Evolutionary conservation across 768 basidiomycete genomes (phyloP).

Genomic region (Xerocomellus amylosporus): DNA sequence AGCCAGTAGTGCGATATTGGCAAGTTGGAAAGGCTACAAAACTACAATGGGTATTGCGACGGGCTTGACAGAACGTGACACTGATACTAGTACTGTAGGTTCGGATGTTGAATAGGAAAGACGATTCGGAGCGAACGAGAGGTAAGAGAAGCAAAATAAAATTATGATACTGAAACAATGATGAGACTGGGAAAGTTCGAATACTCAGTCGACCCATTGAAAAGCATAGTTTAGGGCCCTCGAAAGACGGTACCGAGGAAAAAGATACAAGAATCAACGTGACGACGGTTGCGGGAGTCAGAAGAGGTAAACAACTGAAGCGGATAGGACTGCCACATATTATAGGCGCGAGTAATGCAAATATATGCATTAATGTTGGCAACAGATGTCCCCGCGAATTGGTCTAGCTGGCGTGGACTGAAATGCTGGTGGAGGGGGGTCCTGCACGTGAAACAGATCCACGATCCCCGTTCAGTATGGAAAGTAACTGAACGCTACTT

Average conservation of each 20-base stretch:
- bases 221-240: conserved; percentile 20
- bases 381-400: conserved; percentile 1
- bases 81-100: conserved; percentile 34
- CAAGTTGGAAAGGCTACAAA: conserved; percentile 27
- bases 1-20: not conserved
- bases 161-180: conserved; percentile 31
- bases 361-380: conserved; percentile 16
- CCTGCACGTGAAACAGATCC: conserved; percentile 8
- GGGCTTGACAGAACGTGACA: conserved; percentile 24
- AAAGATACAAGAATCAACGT: conserved; percentile 19
- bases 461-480: conserved; percentile 34
- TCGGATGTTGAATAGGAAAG: conserved; percentile 11
- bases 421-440: conserved; percentile 9
- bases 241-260: conserved; percentile 12
- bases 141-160: conserved; percentile 24
- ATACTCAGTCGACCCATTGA: conserved; percentile 22
- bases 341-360: conserved; percentile 15
- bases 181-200: conserved; percentile 24
- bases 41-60: conserved; percentile 39
- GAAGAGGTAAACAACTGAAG: not conserved
- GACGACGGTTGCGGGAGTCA: not conserved
- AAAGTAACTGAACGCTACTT: conserved; percentile 33
- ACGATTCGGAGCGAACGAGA: conserved; percentile 17
- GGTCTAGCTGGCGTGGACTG: conserved; percentile 26
- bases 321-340: conserved; percentile 4